Conservation (phyloP, 352 stramenopile genomes). For the Phytophthora kernoviae region DNA sequence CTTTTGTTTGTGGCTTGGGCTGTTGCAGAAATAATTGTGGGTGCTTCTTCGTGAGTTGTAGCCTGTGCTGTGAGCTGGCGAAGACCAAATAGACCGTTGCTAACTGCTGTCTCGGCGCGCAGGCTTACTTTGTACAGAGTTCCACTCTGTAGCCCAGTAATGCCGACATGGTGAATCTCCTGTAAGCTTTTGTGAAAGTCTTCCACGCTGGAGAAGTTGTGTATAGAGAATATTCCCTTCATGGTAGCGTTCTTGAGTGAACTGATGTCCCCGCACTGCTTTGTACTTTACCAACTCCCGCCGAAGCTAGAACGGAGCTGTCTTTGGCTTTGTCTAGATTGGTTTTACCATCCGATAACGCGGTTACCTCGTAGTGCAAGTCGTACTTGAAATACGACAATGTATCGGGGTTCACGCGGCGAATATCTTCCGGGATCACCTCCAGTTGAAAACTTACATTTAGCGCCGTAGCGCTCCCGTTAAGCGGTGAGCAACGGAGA, state of each 20-base stretch:
- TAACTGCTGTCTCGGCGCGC: conserved; percentile 52
- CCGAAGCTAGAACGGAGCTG: conserved; percentile 7
- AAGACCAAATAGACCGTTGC: conserved; percentile 55
- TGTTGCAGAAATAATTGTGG: conserved; percentile 40
- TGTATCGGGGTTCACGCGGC: conserved; percentile 23
- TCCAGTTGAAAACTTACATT: conserved; percentile 47
- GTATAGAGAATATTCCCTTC: conserved; percentile 34
- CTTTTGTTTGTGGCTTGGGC: conserved; percentile 48
- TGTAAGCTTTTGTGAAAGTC: conserved; percentile 30
- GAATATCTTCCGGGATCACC: conserved; percentile 47
- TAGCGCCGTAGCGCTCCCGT: conserved; percentile 50
- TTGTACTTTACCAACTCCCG: not conserved
- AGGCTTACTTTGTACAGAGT: conserved; percentile 54
- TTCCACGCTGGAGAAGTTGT: conserved; percentile 44
- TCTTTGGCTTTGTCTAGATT: conserved; percentile 19
- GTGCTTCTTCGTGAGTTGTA: conserved; percentile 55
- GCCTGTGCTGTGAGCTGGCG: conserved; percentile 24
- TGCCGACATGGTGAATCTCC: conserved; percentile 34
- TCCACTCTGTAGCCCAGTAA: conserved; percentile 48
- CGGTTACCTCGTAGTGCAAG: conserved; percentile 56
- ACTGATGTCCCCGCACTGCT: conserved; percentile 27
- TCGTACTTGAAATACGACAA: conserved; percentile 52
- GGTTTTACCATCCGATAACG: conserved; percentile 12
- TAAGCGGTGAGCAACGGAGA: conserved; percentile 29
- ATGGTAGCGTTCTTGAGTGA: conserved; percentile 16